Evolutionary conservation across 2,329 filamentous ascomycete species (phyloP), one percentile per base, ranked within the genome.

Genomic region (Atkinsonella hypoxylon): DNA sequence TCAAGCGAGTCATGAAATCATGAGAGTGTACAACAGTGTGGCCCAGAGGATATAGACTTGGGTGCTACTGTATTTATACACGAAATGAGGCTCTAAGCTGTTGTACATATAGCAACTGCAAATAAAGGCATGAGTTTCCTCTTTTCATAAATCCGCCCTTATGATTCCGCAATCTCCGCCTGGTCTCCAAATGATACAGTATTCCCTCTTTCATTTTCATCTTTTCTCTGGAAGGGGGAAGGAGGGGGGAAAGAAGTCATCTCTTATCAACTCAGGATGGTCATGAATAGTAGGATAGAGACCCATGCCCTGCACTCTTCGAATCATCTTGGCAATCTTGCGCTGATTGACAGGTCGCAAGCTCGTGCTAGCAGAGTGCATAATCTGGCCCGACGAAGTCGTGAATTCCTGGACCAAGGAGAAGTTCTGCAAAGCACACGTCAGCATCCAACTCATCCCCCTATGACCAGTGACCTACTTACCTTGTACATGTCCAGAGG

Each of bases 401-500:
- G 93, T 85, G 66, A 86, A 96, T 66, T 96, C 89, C 32, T 86
- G 86, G 69, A 97, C 85, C 54, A 98, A 80, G 38, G 87, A 81
- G 66, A 95, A 95, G 70, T 98, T 98, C 89, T 95, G 61, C 22
- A 8, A 32, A 31, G 10, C 6, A 34, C 34, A 34, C 11, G 48
- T 54, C 20, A 41, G 32, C 44, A 26, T 10, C 42, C 42, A 30
- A 18, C 15, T 36, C 18, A 51, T 30, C n/a, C 41, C n/a, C 15
- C 20, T 9, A 42, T 15, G 17, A 13, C 2, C 8, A 42, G 12
- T 42, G 3, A 11, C 1, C 11, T 30, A 15, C 57, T 31, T 67
- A 94, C 89, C 77, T 89, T 89, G 70, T 97, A 98, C 70, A 93
- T 81, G 57, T 87, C 79, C 53, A 93, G 59, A 13, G 93, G 91